Base-by-base conservation (phyloP, 345 rosid species). In the Syzygium oleosum region DNA sequence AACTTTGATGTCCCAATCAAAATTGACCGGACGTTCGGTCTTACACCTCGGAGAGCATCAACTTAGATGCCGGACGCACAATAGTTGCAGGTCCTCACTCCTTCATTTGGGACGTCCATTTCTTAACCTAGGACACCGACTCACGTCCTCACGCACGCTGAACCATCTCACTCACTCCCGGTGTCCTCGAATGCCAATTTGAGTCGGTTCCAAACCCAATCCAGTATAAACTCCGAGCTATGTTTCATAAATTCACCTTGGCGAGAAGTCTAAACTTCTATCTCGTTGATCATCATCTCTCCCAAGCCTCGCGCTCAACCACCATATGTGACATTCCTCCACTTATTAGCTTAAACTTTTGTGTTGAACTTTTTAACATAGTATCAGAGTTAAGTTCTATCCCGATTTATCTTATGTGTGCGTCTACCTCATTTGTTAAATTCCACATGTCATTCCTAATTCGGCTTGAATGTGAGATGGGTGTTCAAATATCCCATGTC, bases 401-500 rank as follows among this genome's bases (percentile, higher is more conserved):
- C 12, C 2, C 23, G 27, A 56, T 56, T 22, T 22, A 9, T 0
- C 22, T 56, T 0, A 1, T 27, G 7, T 27, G 31, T 12, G 29
- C 4, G 0, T 27, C 4, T 12, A 27, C 16, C 73, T 5, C 9
- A 6, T n/a, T 12, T 3, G 17, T 61, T 7, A 61, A 61, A n/a
- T 5, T n/a, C n/a, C 17, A 61, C 19, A 1, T 0, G 1, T 13
- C 19, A 61, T 61, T 12, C 2, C 16, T 13, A 61, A 6, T 61
- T 13, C 14, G 19, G 29, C 17, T 13, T 61, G 9, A 0, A 7
- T 0, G 31, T n/a, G 34, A 61, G 15, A 61, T 2, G 7, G 34
- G 19, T 61, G 2, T 61, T 61, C 17, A 61, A 27, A 27, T 61
- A 61, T 61, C 34, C 2, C 2, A 13, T 0, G 0, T 27, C 8